Percentiles rank a stretch among this genome's conserved stretches.
Conservation (phyloP, 106 monocot species). For the Dioscorea dumetorum region DNA sequence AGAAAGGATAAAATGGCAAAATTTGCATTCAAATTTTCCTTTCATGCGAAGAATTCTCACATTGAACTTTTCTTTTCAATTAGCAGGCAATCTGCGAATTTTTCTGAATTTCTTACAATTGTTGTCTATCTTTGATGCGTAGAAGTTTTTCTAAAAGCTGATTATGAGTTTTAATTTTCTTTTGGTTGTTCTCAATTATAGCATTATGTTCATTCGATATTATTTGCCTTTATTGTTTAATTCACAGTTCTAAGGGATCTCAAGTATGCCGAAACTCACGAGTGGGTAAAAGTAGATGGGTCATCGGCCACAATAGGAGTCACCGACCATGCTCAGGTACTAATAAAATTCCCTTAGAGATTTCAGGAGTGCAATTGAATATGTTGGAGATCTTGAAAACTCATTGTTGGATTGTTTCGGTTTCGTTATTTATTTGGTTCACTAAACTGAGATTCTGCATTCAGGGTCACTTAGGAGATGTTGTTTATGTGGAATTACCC, state of each 20-base stretch:
- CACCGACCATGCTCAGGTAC: constrained; percentile 97
- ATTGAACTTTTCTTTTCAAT: too few relatives aligned
- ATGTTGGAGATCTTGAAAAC: background rate
- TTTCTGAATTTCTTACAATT: too few relatives aligned
- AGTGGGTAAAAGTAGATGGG: constrained; percentile 87
- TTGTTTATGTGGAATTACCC: constrained; percentile 90
- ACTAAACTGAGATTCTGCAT: background rate
- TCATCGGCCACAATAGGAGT: constrained; percentile 77
- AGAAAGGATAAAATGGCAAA: too few relatives aligned
- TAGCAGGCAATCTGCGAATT: too few relatives aligned
- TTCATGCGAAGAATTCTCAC: too few relatives aligned
- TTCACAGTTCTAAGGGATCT: constrained; percentile 65
- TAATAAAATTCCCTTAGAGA: background rate
- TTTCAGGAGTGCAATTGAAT: background rate
- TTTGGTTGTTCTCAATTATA: too few relatives aligned
- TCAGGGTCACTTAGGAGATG: constrained; percentile 95
- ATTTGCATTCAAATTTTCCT: too few relatives aligned
- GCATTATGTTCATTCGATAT: too few relatives aligned
- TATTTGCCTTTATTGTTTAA: background rate
- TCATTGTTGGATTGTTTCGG: background rate
- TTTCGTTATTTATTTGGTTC: background rate
- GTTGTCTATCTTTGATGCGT: too few relatives aligned
- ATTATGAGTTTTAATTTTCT: too few relatives aligned
- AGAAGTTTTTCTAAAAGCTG: too few relatives aligned
- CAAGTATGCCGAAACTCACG: constrained; percentile 83